Evolutionary conservation across 495 filamentous ascomycete genomes (phyloP).

Genomic region (Chaetomium cochliodes): DNA sequence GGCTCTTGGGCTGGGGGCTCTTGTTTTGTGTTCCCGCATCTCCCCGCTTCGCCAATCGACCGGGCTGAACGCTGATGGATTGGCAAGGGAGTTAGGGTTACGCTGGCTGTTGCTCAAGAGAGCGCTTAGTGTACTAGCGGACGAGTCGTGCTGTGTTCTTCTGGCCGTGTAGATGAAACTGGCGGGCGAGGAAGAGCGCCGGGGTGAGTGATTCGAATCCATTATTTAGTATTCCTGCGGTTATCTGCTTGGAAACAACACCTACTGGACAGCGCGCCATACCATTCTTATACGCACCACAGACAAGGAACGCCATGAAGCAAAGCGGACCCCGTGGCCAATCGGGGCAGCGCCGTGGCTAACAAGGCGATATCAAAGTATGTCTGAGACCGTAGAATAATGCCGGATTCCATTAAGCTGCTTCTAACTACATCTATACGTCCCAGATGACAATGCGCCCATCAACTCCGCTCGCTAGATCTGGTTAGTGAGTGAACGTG

Average conservation of each 20-base stretch:
- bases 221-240: not conserved
- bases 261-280: not conserved
- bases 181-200: slow-evolving; percentile 22
- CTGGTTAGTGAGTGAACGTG: slow-evolving; percentile 52
- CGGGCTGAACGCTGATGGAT: not conserved
- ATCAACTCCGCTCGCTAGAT: slow-evolving; percentile 83
- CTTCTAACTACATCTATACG: slow-evolving; percentile 33
- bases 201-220: not conserved
- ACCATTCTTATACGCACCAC: not conserved
- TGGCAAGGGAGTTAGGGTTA: not conserved
- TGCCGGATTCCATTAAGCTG: slow-evolving; percentile 24
- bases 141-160: not conserved
- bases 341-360: slow-evolving; percentile 4
- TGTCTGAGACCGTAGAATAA: slow-evolving; percentile 17
- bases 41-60: not conserved
- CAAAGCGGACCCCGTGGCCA: slow-evolving; percentile 2
- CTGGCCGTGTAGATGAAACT: slow-evolving; percentile 29
- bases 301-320: slow-evolving; percentile 13
- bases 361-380: slow-evolving; percentile 18
- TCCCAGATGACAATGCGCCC: slow-evolving; percentile 86
- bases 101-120: not conserved
- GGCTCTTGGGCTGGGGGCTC: not conserved
- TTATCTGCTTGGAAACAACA: not conserved
- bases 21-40: not conserved
- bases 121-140: not conserved